Base-by-base conservation (phyloP, 495 filamentous ascomycete species). In the Astrothelium subdiscretum region DNA sequence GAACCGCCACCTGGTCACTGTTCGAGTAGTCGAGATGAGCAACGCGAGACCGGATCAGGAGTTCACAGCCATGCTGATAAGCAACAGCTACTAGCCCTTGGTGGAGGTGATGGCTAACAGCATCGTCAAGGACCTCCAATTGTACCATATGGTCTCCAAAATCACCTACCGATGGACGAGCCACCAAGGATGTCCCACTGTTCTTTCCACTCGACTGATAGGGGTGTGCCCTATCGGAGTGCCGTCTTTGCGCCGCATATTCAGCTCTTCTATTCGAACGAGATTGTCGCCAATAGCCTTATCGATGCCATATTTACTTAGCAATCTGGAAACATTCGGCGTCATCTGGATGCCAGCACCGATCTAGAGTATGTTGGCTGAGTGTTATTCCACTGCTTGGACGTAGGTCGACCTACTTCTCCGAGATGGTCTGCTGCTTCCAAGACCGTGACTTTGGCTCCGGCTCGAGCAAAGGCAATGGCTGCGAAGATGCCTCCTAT, bases 161-260 rank as follows among this genome's bases (percentile, higher is more conserved):
- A 15, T 8, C 1, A 29, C 48, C 48, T 29, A 54, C 48, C 67
- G 67, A 61, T 69, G 67, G 18, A 69, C 67, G 10, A 69, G 60
- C 67, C 67, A 69, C 67, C 67, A 67, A 15, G 65, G 67, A 31
- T 54, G 62, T 2, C 61, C 61, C n/a, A 63, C 27, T 4, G 61
- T 54, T 24, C 64, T 26, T 38, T 69, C 67, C 6, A 69, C 40
- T 29, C 67, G 61, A 20, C 27, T 31, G 32, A 62, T 65, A 27
- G 68, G 66, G 22, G 74, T 75, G 58, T 72, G 69, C 3, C 75
- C 74, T 22, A 76, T 63, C 22, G 62, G 68, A 3, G 72, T 74
- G 15, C 75, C 74, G 65, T 77, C 73, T 67, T 67, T 74, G 31
- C 65, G 60, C 15, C 75, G 66, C 69, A 78, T 70, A 54, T 77